Evolutionary conservation across 768 basidiomycete genomes (phyloP), one percentile per base, ranked within the genome.

Genomic region (Lentinula lateritia): DNA sequence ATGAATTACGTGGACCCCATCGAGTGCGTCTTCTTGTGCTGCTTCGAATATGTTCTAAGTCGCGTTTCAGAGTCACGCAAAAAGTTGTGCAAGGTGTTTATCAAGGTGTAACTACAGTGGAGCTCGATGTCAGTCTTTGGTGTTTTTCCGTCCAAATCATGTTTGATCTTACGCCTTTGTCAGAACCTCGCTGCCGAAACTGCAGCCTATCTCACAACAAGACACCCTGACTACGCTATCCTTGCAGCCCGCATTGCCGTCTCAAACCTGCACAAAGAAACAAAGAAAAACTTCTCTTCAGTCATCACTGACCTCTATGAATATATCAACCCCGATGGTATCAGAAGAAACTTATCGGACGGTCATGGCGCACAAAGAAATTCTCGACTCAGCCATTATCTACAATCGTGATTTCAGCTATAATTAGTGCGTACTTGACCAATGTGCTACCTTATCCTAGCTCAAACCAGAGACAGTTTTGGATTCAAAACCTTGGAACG

Each of bases 401-500:
- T 98, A 98, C 74, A 89, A 96, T 68, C 93, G 97, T 54, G 97
- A 99, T 73, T 99, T 98, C 78, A 92, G 84, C 72, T 98, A 98
- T 80, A 95, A 97, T 75, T 97, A 76, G 93, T 95, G 60, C 43
- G 92, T 76, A 9, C 0, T 4, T 28, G 12, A 18, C 1, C 3
- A 9, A 16, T 13, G 41, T 18, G 28, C 2, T 18, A 5, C 38
- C 13, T 23, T 35, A 38, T 50, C 5, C 42, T 61, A 41, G 50
- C 60, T 62, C 50, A 52, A 34, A 18, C 34, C 7, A 45, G 13
- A 36, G 16, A 10, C 20, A 93, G 91, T 77, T 99, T 99, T 70
- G 97, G 97, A n/a, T 98, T 98, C 86, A 99, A 99, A 76, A 99
- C 97, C 2, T 87, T 99, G 36, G 97, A 99, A 75, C 90, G 95